A percentile compares a stretch with the other conserved stretches of the same genome.
Evolutionary conservation across 345 rosid species (phyloP).

Genomic region (Melastoma malabathricum): DNA sequence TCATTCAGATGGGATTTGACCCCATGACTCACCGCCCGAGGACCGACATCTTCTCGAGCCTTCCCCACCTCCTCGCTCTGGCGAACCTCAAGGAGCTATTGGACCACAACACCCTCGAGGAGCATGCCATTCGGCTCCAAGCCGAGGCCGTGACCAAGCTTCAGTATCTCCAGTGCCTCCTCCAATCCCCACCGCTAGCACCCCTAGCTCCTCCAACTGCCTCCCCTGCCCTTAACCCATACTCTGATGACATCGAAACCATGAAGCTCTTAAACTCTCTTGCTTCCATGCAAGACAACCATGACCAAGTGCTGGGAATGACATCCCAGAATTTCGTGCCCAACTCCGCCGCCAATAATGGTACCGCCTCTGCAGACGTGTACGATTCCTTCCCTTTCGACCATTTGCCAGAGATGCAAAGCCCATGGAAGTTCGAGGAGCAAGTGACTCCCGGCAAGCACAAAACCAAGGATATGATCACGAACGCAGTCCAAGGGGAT

Average conservation of each 20-base stretch:
- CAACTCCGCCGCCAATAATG: slow-evolving; percentile 3
- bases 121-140: slow-evolving; percentile 35
- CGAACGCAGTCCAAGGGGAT: slow-evolving; percentile 1
- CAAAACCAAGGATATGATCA: neutral
- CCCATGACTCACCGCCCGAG: slow-evolving; percentile 61
- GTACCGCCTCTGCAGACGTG: neutral
- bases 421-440: slow-evolving; percentile 20
- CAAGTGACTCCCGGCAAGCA: slow-evolving; percentile 5
- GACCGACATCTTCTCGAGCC: slow-evolving; percentile 42
- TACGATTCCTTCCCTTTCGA: slow-evolving; percentile 21
- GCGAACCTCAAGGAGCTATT: slow-evolving; percentile 43
- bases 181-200: slow-evolving; percentile 22
- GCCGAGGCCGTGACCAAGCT: slow-evolving; percentile 30
- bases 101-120: slow-evolving; percentile 34
- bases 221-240: slow-evolving; percentile 7
- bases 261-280: slow-evolving; percentile 23
- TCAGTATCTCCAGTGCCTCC: slow-evolving; percentile 39
- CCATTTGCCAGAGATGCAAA: slow-evolving; percentile 40
- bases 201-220: slow-evolving; percentile 2
- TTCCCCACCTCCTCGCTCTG: slow-evolving; percentile 45
- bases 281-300: slow-evolving; percentile 13
- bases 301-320: slow-evolving; percentile 2
- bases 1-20: slow-evolving; percentile 55
- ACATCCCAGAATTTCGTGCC: slow-evolving; percentile 5
- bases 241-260: slow-evolving; percentile 22